phyloP scores from a whole-genome alignment of 2,329 filamentous ascomycete genomes.

The Hirsutella minnesotensis region DNA sequence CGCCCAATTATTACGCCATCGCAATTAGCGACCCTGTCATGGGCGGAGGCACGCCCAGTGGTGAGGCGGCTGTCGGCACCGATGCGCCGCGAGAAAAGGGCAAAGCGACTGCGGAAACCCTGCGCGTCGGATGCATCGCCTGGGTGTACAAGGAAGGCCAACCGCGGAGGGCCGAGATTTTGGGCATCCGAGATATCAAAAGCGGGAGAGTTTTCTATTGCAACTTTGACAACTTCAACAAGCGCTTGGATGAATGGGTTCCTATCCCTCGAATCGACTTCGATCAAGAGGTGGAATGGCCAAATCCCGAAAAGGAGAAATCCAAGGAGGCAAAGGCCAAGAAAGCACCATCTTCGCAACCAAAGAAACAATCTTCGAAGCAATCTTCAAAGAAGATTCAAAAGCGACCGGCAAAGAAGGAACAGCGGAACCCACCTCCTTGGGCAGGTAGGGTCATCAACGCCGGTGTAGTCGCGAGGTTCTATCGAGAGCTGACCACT shows the following conservation, averaged over 20 bases:
- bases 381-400: constrained; percentile 48
- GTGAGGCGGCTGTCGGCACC: constrained; percentile 43
- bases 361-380: constrained; percentile 43
- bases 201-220: constrained; percentile 87
- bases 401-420: constrained; percentile 42
- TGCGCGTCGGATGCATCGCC: constrained; percentile 51
- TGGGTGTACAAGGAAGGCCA: constrained; percentile 63
- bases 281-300: constrained; percentile 88
- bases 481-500: not conserved
- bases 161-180: constrained; percentile 82
- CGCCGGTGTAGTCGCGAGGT: not conserved
- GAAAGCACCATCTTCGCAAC: constrained; percentile 41
- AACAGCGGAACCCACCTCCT: constrained; percentile 44
- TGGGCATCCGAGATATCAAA: constrained; percentile 87
- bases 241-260: constrained; percentile 77
- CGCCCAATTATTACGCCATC: not conserved
- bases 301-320: constrained; percentile 74
- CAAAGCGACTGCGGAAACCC: constrained; percentile 71
- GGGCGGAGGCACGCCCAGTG: constrained; percentile 35
- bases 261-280: constrained; percentile 74
- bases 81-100: constrained; percentile 57
- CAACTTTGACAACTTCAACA: constrained; percentile 98
- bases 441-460: constrained; percentile 27
- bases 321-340: constrained; percentile 68
- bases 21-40: constrained; percentile 30